Conservation (phyloP, 139 green algal species). For the Chlorella sp. region DNA sequence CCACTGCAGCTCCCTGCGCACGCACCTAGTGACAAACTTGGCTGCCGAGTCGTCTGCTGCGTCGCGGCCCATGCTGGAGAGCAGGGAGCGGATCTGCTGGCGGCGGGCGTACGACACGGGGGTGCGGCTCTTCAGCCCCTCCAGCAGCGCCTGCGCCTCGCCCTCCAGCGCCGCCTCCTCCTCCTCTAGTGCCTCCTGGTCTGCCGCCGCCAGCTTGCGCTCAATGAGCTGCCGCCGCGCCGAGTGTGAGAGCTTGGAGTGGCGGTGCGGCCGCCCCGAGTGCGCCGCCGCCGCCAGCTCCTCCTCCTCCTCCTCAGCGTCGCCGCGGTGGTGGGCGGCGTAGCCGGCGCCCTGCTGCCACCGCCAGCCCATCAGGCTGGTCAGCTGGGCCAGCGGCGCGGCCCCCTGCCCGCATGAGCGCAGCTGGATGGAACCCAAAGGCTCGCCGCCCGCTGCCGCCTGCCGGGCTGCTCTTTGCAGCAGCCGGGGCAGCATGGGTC, state of each 20-base stretch:
- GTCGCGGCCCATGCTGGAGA: neutral
- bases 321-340: constrained; percentile 1
- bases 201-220: neutral
- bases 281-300: neutral
- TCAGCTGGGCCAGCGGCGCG: neutral
- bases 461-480: constrained; percentile 6
- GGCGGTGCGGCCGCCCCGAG: neutral
- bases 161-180: neutral
- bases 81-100: neutral
- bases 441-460: neutral
- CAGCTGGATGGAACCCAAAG: constrained; percentile 8
- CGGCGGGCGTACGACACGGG: neutral
- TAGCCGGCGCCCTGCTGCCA: neutral
- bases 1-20: neutral
- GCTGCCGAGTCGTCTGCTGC: constrained; percentile 5
- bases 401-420: neutral
- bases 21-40: constrained; percentile 28
- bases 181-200: neutral
- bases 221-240: constrained; percentile 2
- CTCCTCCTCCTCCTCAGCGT: constrained; percentile 1
- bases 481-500: neutral
- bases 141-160: neutral
- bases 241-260: constrained; percentile 15
- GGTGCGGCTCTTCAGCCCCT: neutral
- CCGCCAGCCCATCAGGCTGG: constrained; percentile 13